phyloP scores from a whole-genome alignment of 495 filamentous ascomycete species.

The Podospora australis region DNA sequence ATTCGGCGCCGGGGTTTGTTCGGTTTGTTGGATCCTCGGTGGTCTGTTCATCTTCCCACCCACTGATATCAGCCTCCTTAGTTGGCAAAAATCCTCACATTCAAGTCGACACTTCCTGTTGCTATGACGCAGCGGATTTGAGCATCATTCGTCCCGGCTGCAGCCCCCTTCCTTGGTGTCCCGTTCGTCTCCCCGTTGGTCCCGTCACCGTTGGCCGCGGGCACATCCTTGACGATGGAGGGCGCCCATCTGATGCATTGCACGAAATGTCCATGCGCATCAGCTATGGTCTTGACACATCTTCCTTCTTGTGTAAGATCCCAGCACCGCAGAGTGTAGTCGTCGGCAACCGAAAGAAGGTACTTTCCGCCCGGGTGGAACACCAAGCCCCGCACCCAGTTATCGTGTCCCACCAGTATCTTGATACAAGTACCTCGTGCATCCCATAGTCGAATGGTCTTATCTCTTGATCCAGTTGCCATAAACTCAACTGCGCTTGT shows the following conservation, averaged over 20 bases:
- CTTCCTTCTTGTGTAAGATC: constrained; percentile 86
- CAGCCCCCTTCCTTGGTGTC: constrained; percentile 36
- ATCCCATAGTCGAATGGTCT: constrained; percentile 89
- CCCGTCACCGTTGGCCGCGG: constrained; percentile 43
- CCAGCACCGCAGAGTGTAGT: constrained; percentile 93
- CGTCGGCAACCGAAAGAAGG: constrained; percentile 76
- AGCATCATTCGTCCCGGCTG: constrained; percentile 30
- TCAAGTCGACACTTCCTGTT: constrained; percentile 57
- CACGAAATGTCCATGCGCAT: constrained; percentile 82
- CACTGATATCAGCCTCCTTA: constrained; percentile 14
- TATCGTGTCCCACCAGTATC: constrained; percentile 86
- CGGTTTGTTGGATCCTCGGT: not conserved
- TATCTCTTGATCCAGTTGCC: constrained; percentile 86
- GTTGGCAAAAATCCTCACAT: constrained; percentile 55
- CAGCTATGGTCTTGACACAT: constrained; percentile 74
- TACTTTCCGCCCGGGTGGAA: constrained; percentile 97
- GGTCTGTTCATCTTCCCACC: not conserved
- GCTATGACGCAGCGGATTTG: constrained; percentile 58
- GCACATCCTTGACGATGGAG: constrained; percentile 53
- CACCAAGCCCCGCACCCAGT: constrained; percentile 83
- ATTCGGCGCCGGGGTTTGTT: not conserved
- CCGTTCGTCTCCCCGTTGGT: constrained; percentile 49
- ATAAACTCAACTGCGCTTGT: constrained; percentile 80
- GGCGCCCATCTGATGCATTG: constrained; percentile 92
- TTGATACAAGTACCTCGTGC: constrained; percentile 78